Percentiles rank a stretch among this genome's conserved stretches.
These are phyloP conservation scores for Diaporthe sp. DNA, from an alignment of 2,329 filamentous ascomycete genomes.

Conservation along the genomic window DNA sequence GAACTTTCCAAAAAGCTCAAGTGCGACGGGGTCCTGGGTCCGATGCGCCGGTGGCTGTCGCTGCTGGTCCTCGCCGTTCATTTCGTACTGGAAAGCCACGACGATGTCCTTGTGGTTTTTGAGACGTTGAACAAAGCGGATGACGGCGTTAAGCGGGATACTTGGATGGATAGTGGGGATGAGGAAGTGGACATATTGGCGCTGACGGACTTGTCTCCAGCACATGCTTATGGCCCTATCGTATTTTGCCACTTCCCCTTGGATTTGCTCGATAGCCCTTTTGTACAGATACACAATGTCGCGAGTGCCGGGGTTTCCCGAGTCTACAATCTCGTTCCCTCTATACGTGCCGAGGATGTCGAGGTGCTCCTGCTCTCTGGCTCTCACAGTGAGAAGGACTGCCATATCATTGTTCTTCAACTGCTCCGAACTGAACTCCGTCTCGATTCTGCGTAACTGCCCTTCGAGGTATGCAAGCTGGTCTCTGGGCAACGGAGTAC, in stretches of 20 bases:
- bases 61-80: background rate
- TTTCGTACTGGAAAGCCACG: slow-evolving; percentile 13
- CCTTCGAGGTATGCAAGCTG: background rate
- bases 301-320: background rate
- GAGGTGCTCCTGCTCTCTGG: background rate
- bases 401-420: background rate
- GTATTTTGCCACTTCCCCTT: background rate
- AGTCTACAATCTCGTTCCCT: background rate
- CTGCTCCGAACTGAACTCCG: background rate
- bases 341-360: background rate
- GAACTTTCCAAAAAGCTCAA: background rate
- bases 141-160: background rate
- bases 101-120: background rate
- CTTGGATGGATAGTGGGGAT: background rate
- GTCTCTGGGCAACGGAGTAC: background rate
- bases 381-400: background rate
- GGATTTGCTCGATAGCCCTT: background rate
- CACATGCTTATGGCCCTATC: background rate
- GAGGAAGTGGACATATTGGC: background rate
- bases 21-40: background rate
- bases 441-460: background rate
- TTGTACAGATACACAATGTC: background rate
- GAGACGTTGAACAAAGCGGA: background rate
- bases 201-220: background rate
- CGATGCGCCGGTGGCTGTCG: background rate